Base-by-base conservation (phyloP, 2,329 filamentous ascomycete species). In the Phialemoniopsis sp. region DNA sequence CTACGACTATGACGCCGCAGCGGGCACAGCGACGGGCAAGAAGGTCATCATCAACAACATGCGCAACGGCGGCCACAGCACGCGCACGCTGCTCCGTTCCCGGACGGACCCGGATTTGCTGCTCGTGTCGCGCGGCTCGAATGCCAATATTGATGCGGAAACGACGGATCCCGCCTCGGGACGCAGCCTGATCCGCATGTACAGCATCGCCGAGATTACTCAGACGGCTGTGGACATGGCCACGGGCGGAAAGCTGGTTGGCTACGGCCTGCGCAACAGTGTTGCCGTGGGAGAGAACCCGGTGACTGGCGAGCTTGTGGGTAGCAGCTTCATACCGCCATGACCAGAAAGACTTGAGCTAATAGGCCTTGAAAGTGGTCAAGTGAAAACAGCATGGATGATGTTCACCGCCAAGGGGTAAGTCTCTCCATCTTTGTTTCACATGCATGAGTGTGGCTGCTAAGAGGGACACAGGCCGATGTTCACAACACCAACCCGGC, bases 311-410 rank as follows among this genome's bases (percentile, higher is more conserved):
- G 58, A 56, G 6, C 49, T 67, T 21, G 42, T 52, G 35, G 16
- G 42, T 41, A 15, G n/a, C n/a, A n/a, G n/a, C n/a, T n/a, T n/a
- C n/a, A n/a, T n/a, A n/a, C 15, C 12, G 10, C 10, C 13, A 4
- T 28, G 8, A 12, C 9, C 14, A 29, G 41, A 68, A 49, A 63
- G n/a, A n/a, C n/a, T n/a, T n/a, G n/a, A n/a, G n/a, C 62, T n/a
- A 38, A 30, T 39, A n/a, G 18, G 21, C 10, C 6, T 33, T 49
- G 57, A 51, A 17, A 62, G 40, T 72, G 67, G 62, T 63, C 62
- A 10, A 78, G 85, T 3, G 81, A 85, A 56, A 85, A 85, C 53
- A 78, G 72, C 26, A 78, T 74, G 3, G 80, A 84, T n/a, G n/a
- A n/a, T n/a, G n/a, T n/a, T n/a, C 51, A 56, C 82, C 34, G 60